Evolutionary conservation across 1,284 basidiomycete species (phyloP).

Genomic region (Sporisorium graminicola): DNA sequence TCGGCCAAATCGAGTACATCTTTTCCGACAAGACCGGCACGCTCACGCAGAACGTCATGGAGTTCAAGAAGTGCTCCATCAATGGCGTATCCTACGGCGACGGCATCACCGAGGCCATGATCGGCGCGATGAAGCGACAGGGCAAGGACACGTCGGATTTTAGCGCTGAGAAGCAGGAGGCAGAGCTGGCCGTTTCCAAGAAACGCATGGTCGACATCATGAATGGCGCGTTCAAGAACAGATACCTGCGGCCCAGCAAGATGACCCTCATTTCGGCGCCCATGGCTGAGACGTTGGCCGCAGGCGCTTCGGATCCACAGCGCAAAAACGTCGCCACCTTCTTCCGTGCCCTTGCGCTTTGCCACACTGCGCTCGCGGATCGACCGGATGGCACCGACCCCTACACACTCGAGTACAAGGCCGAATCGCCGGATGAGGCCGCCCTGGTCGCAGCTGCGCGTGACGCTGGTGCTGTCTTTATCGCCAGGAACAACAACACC

Average conservation of each 20-base stretch:
- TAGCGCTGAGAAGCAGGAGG: slow-evolving; percentile 73
- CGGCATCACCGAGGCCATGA: slow-evolving; percentile 93
- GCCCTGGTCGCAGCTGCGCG: slow-evolving; percentile 91
- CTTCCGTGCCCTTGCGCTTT: slow-evolving; percentile 87
- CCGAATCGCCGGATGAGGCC: slow-evolving; percentile 94
- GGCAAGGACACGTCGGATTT: slow-evolving; percentile 77
- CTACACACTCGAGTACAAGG: slow-evolving; percentile 87
- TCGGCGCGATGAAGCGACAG: slow-evolving; percentile 86
- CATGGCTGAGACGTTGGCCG: slow-evolving; percentile 81
- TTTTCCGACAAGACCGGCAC: slow-evolving; percentile 86
- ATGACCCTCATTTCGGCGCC: slow-evolving; percentile 89
- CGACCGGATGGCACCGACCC: slow-evolving; percentile 73
- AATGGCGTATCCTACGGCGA: slow-evolving; percentile 88
- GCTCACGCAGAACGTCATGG: slow-evolving; percentile 83
- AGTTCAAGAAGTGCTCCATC: slow-evolving; percentile 95
- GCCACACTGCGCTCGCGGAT: slow-evolving; percentile 86
- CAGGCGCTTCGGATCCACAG: slow-evolving; percentile 75
- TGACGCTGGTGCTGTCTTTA: slow-evolving; percentile 92
- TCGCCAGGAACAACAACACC: slow-evolving; percentile 79
- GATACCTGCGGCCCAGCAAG: slow-evolving; percentile 84
- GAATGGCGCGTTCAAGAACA: slow-evolving; percentile 85
- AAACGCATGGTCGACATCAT: slow-evolving; percentile 82
- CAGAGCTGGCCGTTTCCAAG: slow-evolving; percentile 78
- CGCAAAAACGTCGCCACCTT: slow-evolving; percentile 82
- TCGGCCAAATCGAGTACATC: slow-evolving; percentile 97